A percentile compares a stretch with the other conserved stretches of the same genome.
These are phyloP conservation scores for Paracoccidioides brasiliensis DNA, from an alignment of 2,329 filamentous ascomycete species.

Conservation along the genomic window DNA sequence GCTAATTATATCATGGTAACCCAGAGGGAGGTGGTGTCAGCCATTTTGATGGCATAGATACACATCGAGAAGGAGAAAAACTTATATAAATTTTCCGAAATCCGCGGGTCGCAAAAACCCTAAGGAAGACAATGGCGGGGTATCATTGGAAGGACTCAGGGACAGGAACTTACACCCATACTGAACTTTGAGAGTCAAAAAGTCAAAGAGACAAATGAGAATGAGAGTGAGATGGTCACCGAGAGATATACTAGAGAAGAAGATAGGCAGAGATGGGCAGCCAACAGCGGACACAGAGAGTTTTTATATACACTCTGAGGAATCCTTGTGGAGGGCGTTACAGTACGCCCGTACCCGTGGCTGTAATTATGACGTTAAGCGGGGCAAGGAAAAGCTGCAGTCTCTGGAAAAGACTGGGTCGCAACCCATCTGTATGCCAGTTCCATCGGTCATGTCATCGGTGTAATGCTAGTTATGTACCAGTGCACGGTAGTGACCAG, in stretches of 20 bases:
- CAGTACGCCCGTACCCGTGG: no score
- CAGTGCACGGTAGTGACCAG: no score
- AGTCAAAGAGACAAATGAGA: neutral
- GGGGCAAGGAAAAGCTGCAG: no score
- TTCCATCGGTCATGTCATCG: no score
- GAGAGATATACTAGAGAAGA: no score
- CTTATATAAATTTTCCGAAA: neutral
- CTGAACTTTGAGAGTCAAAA: neutral
- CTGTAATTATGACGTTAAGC: no score
- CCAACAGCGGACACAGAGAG: no score
- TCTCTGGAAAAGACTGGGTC: no score
- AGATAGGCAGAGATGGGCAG: neutral
- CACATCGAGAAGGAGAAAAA: neutral
- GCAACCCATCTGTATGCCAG: no score
- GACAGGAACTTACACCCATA: slow-evolving; percentile 16
- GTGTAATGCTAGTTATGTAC: no score
- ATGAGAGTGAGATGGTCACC: neutral
- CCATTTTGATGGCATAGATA: slow-evolving; percentile 1
- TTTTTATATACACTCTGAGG: no score
- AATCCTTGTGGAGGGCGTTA: no score
- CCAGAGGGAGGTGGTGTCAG: slow-evolving; percentile 3
- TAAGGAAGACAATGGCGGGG: slow-evolving; percentile 2
- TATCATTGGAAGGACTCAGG: neutral
- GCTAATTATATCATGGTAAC: slow-evolving; percentile 12
- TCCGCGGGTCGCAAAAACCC: neutral